These are phyloP conservation scores for Parmales sp. DNA, from an alignment of 108 stramenopile genomes.

Conservation along the genomic window DNA sequence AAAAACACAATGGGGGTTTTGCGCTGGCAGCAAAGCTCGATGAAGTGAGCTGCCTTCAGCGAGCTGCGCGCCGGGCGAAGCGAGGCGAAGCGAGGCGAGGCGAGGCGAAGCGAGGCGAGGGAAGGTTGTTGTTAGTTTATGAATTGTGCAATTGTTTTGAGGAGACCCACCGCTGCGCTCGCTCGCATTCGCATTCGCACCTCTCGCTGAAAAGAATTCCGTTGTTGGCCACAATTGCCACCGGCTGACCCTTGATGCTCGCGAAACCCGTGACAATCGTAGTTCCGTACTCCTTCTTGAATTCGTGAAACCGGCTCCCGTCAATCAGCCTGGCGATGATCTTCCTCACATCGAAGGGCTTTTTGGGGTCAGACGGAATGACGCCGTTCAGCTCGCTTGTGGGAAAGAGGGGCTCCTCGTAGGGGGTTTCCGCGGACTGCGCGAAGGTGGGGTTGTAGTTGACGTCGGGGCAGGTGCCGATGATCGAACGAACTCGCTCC, in stretches of 20 bases:
- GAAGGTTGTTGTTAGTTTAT: background rate
- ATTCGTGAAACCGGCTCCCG: slow-evolving; percentile 93
- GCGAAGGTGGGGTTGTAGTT: background rate
- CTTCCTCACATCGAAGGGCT: slow-evolving; percentile 89
- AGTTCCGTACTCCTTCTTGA: slow-evolving; percentile 87
- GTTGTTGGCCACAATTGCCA: slow-evolving; percentile 96
- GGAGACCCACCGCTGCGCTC: too few species aligned
- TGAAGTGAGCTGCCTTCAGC: slow-evolving; percentile 90
- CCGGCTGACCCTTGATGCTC: slow-evolving; percentile 77
- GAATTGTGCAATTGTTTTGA: too few species aligned
- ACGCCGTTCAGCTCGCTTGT: slow-evolving; percentile 76
- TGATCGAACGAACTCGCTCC: background rate
- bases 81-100: background rate
- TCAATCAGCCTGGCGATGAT: slow-evolving; percentile 86
- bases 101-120: background rate
- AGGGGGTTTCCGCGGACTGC: background rate
- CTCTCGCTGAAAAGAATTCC: slow-evolving; percentile 89
- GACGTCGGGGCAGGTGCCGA: background rate
- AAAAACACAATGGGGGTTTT: slow-evolving; percentile 88
- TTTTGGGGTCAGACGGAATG: slow-evolving; percentile 79
- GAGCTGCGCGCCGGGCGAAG: slow-evolving; percentile 29
- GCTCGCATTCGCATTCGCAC: too few species aligned
- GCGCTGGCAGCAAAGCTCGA: slow-evolving; percentile 94
- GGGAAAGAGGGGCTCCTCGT: slow-evolving; percentile 81
- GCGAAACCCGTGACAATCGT: slow-evolving; percentile 93